These are phyloP conservation scores for Ustilago shanxiensis DNA, from an alignment of 1,284 basidiomycete genomes.

Conservation along the genomic window DNA sequence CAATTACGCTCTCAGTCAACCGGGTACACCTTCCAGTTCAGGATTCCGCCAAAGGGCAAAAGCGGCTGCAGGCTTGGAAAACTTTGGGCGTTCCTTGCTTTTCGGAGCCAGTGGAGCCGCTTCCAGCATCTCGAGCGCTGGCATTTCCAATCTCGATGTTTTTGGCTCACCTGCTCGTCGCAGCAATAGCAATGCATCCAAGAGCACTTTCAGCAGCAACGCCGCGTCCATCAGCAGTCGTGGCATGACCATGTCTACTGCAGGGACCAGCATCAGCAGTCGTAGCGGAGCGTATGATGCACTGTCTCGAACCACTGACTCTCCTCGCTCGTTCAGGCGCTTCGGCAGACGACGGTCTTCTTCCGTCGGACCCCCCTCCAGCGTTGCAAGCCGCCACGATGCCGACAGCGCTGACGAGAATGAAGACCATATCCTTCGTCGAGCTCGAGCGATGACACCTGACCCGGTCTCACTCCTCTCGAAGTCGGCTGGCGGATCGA, in stretches of 20 bases:
- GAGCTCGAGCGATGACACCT: conserved; percentile 31
- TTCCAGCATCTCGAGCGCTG: conserved; percentile 44
- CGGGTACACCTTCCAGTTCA: conserved; percentile 34
- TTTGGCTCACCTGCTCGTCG: conserved; percentile 57
- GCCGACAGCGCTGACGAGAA: conserved; percentile 34
- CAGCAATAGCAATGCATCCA: conserved; percentile 56
- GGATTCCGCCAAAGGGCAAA: conserved; percentile 54
- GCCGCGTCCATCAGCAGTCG: conserved; percentile 46
- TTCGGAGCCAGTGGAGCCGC: conserved; percentile 45
- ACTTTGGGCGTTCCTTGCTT: conserved; percentile 55
- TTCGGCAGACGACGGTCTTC: conserved; percentile 39
- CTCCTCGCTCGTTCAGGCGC: conserved; percentile 31
- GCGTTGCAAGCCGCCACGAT: conserved; percentile 17
- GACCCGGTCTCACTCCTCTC: conserved; percentile 34
- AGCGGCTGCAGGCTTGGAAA: conserved; percentile 56
- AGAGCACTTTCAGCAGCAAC: conserved; percentile 51
- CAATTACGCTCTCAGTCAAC: conserved; percentile 24
- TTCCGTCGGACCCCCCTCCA: conserved; percentile 41
- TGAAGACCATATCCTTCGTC: conserved; percentile 8
- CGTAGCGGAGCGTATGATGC: conserved; percentile 36
- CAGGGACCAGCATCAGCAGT: conserved; percentile 59
- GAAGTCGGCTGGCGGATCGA: conserved; percentile 14
- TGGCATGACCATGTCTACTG: conserved; percentile 55
- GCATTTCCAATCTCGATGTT: conserved; percentile 49
- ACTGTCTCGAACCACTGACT: conserved; percentile 24